A percentile compares a stretch with the other conserved stretches of the same genome.
Evolutionary conservation across 2,329 filamentous ascomycete genomes (phyloP).

Genomic region (Dactylonectria macrodidyma): DNA sequence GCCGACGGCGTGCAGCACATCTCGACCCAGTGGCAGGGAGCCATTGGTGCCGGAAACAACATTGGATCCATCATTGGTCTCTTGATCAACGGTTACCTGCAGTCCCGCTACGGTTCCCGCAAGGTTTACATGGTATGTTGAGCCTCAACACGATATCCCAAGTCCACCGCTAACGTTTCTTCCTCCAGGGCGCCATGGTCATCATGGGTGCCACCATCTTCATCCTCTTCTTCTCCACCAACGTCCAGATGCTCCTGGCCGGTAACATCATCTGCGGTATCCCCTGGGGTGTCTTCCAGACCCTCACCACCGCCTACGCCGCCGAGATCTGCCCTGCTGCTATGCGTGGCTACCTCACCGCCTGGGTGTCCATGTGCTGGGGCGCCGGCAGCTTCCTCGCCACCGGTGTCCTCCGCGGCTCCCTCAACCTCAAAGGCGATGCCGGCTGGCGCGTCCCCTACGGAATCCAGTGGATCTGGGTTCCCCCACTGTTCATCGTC

Average conservation of each 20-base stretch:
- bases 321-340: constrained; percentile 61
- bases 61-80: constrained; percentile 66
- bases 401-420: constrained; percentile 58
- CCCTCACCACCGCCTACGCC: constrained; percentile 63
- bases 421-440: constrained; percentile 55
- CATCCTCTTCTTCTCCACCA: constrained; percentile 61
- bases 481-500: constrained; percentile 59
- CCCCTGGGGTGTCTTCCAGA: constrained; percentile 63
- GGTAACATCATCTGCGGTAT: constrained; percentile 63
- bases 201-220: constrained; percentile 61
- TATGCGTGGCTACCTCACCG: constrained; percentile 63
- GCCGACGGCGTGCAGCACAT: constrained; percentile 57
- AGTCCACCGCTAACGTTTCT: background rate
- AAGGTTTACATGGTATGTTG: constrained; percentile 62
- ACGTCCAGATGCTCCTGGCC: constrained; percentile 57
- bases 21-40: constrained; percentile 63
- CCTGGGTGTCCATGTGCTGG: constrained; percentile 65
- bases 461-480: constrained; percentile 64
- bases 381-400: constrained; percentile 63
- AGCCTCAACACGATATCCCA: constrained; percentile 23
- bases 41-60: constrained; percentile 62
- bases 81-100: constrained; percentile 62
- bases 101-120: constrained; percentile 62
- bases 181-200: constrained; percentile 50
- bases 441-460: constrained; percentile 65